These are phyloP conservation scores for Licmophora abbreviata DNA, from an alignment of 108 stramenopile species.

Conservation along the genomic window DNA sequence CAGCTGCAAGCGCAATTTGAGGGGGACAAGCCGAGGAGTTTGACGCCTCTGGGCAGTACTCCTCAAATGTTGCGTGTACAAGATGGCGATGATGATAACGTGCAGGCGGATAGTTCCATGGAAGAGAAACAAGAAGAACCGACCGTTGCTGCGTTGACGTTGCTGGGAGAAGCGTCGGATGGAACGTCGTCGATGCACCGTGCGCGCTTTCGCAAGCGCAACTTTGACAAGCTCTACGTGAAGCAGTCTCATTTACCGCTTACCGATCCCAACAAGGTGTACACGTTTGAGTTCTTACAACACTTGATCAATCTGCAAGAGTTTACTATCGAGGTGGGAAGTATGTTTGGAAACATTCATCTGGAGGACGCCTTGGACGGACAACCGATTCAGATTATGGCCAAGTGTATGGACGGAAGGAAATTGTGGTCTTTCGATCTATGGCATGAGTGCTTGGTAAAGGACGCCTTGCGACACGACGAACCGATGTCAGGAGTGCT, in stretches of 20 bases:
- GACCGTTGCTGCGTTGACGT: constrained; percentile 11
- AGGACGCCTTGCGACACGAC: constrained; percentile 20
- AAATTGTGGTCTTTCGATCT: constrained; percentile 74
- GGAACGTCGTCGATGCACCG: constrained; percentile 35
- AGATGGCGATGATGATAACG: constrained; percentile 9
- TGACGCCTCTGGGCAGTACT: constrained; percentile 72
- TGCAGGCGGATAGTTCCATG: constrained; percentile 13
- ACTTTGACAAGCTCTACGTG: constrained; percentile 57
- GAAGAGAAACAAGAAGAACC: constrained; percentile 22
- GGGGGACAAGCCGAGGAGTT: constrained; percentile 39
- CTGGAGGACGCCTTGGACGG: constrained; percentile 51
- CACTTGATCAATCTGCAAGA: constrained; percentile 73
- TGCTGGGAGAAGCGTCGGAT: constrained; percentile 27
- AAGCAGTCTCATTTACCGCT: constrained; percentile 4
- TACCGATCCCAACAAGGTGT: constrained; percentile 40
- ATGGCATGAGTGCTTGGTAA: constrained; percentile 55
- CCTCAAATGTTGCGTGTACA: constrained; percentile 54
- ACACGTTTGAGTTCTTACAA: constrained; percentile 85
- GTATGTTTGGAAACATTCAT: constrained; percentile 48
- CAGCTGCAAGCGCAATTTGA: constrained; percentile 63
- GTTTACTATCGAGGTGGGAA: constrained; percentile 59
- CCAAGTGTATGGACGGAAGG: constrained; percentile 4
- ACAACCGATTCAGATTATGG: constrained; percentile 62
- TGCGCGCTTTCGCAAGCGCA: constrained; percentile 48
- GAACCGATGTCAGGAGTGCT: too few species aligned